Evolutionary conservation across 2,329 filamentous ascomycete species (phyloP), one percentile per base, ranked within the genome.

Genomic region (Cladorrhinum sp.): DNA sequence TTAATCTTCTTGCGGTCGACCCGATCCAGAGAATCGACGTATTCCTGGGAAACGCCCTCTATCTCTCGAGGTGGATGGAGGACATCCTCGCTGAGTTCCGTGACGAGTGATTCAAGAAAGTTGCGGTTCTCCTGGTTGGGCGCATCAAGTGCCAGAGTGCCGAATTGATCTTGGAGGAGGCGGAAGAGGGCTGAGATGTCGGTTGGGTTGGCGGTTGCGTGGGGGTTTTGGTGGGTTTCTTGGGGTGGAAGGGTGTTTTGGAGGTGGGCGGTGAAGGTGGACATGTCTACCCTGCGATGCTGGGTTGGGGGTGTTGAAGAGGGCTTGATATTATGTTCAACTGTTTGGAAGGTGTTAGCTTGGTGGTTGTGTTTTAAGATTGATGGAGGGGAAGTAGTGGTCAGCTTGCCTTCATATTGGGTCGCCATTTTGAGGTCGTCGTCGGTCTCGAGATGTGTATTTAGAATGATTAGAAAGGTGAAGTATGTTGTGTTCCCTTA

Each of bases 261-360:
- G 62, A 86, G 81, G 70, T 84, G 81, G 58, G 82, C 79, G 67
- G 76, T 81, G 76, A 87, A 88, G 63, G 81, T 82, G 56, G 84
- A 80, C 85, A 88, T 88, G 75, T 87, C 84, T 63, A 84, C 74
- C 69, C 82, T 82, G 45, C 85, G 84, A 9, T 78, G 77, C 53
- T 75, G 75, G 60, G 76, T 74, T 54, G 75, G 71, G 23, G 73
- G 70, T 5, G 72, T 64, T 52, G 78, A 65, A 27, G 75, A 50
- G 60, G 79, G 72, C 67, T 81, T 78, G 73, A 88, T 84, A 71
- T 83, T 84, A 76, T 88, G 85, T 72, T 88, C 85, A 71, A 88
- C 85, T 88, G 65, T 5, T 45, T 10, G 18, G 24, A n/a, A 49
- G 25, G 58, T 38, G 25, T 58, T 58, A 22, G 49, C 50, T 54